Evolutionary conservation across 192 early-diverging fungal genomes (phyloP).

Genomic region (Endogone sp.): DNA sequence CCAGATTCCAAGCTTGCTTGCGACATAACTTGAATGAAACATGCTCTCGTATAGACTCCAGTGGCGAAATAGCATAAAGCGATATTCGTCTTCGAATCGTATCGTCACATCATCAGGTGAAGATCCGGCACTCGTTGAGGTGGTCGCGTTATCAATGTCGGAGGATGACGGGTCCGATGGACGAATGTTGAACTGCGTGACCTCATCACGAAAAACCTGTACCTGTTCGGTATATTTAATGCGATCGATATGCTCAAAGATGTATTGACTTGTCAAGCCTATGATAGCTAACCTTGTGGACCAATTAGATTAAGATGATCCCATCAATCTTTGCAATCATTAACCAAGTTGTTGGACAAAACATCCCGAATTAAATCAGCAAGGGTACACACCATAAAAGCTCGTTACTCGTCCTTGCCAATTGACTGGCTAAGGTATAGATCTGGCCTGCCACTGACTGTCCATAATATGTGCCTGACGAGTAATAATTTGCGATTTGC

Average conservation of each 20-base stretch:
- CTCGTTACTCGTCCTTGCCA: slow-evolving; percentile 67
- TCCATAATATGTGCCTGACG: slow-evolving; percentile 73
- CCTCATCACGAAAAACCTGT: slow-evolving; percentile 64
- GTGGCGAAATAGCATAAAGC: slow-evolving; percentile 83
- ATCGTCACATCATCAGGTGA: slow-evolving; percentile 51
- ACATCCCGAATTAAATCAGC: too few relatives aligned
- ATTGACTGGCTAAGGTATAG: slow-evolving; percentile 70
- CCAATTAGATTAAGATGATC: neutral
- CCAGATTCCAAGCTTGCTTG: slow-evolving; percentile 86
- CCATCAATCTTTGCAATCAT: too few relatives aligned
- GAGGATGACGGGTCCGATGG: neutral
- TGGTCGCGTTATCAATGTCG: neutral
- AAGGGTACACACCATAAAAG: slow-evolving; percentile 64
- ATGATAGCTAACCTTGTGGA: slow-evolving; percentile 68
- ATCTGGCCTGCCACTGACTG: slow-evolving; percentile 67
- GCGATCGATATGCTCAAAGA: slow-evolving; percentile 67
- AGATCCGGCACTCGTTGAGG: neutral
- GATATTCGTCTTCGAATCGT: slow-evolving; percentile 70
- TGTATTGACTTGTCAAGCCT: slow-evolving; percentile 74
- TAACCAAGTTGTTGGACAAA: too few relatives aligned
- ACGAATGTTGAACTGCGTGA: slow-evolving; percentile 47
- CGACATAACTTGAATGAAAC: slow-evolving; percentile 86
- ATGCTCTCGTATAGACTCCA: slow-evolving; percentile 90
- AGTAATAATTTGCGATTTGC: slow-evolving; percentile 75
- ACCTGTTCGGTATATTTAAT: slow-evolving; percentile 63